phyloP scores from a whole-genome alignment of 306 rosid genomes.

The Leucaena leucocephala region DNA sequence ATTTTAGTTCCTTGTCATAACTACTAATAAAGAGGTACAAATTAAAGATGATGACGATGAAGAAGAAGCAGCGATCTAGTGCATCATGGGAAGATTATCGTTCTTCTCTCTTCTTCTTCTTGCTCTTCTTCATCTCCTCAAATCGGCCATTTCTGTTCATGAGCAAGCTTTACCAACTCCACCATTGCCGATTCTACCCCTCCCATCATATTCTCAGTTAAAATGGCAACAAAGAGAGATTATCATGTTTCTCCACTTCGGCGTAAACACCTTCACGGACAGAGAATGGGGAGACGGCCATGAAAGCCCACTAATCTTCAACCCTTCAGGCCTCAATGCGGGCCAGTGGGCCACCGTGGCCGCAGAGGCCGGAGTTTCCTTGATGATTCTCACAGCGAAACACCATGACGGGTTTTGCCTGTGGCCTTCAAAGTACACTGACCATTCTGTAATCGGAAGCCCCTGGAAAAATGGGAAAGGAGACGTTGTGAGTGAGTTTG shows the following conservation, averaged over 20 bases:
- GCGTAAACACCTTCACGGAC: conserved; percentile 82
- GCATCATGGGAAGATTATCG: conserved; percentile 43
- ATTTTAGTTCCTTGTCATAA: background rate
- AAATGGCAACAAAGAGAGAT: conserved; percentile 98
- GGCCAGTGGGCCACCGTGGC: conserved; percentile 76
- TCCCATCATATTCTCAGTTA: conserved; percentile 78
- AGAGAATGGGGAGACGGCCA: conserved; percentile 85
- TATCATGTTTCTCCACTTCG: conserved; percentile 92
- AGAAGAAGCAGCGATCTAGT: background rate
- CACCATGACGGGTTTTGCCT: conserved; percentile 96
- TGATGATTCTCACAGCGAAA: conserved; percentile 82
- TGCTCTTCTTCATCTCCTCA: conserved; percentile 34
- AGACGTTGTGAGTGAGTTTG: conserved; percentile 70
- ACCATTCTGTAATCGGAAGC: conserved; percentile 68
- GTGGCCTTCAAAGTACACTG: conserved; percentile 94
- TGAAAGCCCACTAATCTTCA: conserved; percentile 69
- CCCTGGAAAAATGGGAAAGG: conserved; percentile 77
- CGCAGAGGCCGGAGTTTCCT: conserved; percentile 64
- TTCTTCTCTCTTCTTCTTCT: conserved; percentile 37
- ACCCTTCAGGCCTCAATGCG: conserved; percentile 62
- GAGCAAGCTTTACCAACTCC: conserved; percentile 53
- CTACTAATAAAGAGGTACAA: background rate
- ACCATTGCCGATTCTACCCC: conserved; percentile 85
- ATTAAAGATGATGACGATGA: background rate
- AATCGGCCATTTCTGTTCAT: conserved; percentile 28